Conservation (phyloP, 2,329 filamentous ascomycete species). For the Xylaria sp. region DNA sequence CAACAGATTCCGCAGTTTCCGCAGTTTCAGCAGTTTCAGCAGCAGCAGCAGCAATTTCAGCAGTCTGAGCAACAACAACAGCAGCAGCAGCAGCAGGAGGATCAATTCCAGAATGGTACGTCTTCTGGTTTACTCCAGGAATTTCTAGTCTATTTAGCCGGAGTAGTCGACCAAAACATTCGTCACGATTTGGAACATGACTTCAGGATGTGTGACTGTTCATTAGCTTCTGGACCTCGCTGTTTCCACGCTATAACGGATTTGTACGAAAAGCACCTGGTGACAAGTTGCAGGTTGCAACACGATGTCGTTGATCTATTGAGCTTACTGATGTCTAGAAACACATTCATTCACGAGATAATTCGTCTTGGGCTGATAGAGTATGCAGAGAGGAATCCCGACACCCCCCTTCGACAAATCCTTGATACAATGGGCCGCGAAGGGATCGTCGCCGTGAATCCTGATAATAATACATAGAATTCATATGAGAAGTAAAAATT, state of each 20-base stretch:
- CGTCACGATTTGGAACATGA: neutral
- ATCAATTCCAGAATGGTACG: no score
- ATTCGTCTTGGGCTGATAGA: neutral
- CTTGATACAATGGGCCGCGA: neutral
- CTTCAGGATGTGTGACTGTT: constrained; percentile 2
- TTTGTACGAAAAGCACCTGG: constrained; percentile 6
- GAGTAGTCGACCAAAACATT: neutral
- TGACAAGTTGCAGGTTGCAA: neutral
- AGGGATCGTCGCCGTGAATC: neutral
- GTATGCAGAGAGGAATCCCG: neutral
- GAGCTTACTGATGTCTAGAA: neutral
- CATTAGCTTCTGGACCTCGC: fast-evolving
- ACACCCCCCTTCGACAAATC: neutral
- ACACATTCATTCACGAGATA: fast-evolving
- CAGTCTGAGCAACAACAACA: neutral
- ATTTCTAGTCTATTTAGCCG: neutral
- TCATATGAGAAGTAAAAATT: no score
- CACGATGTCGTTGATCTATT: constrained; percentile 7
- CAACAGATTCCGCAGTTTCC: neutral
- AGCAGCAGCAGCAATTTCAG: neutral
- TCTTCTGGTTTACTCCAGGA: no score
- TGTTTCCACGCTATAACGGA: neutral
- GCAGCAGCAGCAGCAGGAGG: neutral
- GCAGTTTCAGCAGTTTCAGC: neutral
- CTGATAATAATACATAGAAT: no score